These are phyloP conservation scores for Obelidium mucronatum DNA, from an alignment of 192 early-diverging fungal species.

Conservation along the genomic window DNA sequence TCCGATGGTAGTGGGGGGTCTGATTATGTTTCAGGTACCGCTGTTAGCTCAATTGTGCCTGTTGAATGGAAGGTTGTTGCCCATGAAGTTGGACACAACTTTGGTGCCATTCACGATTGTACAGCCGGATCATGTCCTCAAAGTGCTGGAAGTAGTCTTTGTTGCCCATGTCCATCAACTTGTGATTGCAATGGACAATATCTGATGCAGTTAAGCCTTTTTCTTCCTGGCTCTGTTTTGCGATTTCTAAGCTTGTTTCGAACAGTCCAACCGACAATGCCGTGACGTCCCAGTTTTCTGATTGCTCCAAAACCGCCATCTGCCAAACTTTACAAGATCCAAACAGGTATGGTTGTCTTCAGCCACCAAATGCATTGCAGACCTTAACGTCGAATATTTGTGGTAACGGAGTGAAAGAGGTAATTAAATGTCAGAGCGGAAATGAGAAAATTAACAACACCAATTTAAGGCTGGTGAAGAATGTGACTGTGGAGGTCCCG, in stretches of 20 bases:
- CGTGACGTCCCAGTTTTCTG: slow-evolving; percentile 48
- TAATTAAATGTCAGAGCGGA: no score
- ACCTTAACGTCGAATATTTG: slow-evolving; percentile 73
- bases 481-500: slow-evolving; percentile 84
- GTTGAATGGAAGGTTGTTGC: slow-evolving; percentile 95
- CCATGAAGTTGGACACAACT: slow-evolving; percentile 89
- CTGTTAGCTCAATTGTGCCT: slow-evolving; percentile 82
- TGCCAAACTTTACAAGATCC: slow-evolving; percentile 18
- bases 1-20: slow-evolving; percentile 15
- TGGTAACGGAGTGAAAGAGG: slow-evolving; percentile 92
- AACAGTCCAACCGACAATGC: slow-evolving; percentile 61
- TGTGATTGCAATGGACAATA: slow-evolving; percentile 62
- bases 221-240: neutral
- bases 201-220: slow-evolving; percentile 36
- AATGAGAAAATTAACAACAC: no score
- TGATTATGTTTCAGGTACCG: slow-evolving; percentile 79
- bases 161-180: slow-evolving; percentile 71
- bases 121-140: slow-evolving; percentile 64
- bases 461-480: slow-evolving; percentile 67
- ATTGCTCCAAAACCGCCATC: slow-evolving; percentile 43
- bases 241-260: slow-evolving; percentile 6
- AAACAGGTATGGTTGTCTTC: slow-evolving; percentile 21
- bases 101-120: slow-evolving; percentile 92
- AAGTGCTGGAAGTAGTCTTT: slow-evolving; percentile 49
- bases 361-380: slow-evolving; percentile 44